Evolutionary conservation across 371 early-diverging fungal species (phyloP).

Genomic region (Chytridium lagenaria): DNA sequence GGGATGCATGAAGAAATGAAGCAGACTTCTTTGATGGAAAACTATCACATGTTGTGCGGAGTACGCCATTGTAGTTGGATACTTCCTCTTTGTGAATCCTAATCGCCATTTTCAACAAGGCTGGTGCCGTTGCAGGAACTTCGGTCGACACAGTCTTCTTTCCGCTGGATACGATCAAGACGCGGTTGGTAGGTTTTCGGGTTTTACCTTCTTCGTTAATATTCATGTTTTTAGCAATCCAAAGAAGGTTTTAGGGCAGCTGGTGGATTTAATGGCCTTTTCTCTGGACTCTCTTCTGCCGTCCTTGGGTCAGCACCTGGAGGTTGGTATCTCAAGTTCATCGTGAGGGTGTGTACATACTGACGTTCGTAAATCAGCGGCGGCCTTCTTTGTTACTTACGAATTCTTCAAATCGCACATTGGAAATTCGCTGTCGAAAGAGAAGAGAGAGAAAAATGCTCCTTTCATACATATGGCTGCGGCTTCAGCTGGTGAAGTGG

Average conservation of each 20-base stretch:
- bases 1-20: too few species aligned
- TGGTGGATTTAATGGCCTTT: constrained; percentile 92
- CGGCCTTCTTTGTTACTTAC: constrained; percentile 91
- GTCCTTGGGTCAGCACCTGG: constrained; percentile 93
- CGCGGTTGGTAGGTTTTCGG: constrained; percentile 47
- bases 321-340: constrained; percentile 62
- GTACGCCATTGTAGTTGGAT: too few species aligned
- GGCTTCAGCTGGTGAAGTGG: constrained; percentile 91
- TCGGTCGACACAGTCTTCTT: constrained; percentile 54
- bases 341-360: background rate
- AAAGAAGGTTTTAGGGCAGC: constrained; percentile 84
- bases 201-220: background rate
- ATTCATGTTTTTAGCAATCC: constrained; percentile 65
- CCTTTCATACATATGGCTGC: constrained; percentile 86
- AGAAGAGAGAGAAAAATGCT: constrained; percentile 48
- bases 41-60: too few species aligned
- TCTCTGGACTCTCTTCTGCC: constrained; percentile 89
- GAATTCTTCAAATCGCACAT: constrained; percentile 74
- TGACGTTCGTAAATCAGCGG: constrained; percentile 62
- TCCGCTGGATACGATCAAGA: constrained; percentile 63
- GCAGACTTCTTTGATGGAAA: too few species aligned
- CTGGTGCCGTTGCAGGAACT: constrained; percentile 56
- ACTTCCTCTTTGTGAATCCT: background rate
- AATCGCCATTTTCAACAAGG: constrained; percentile 22
- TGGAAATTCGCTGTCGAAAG: constrained; percentile 37